A percentile compares a stretch with the other conserved stretches of the same genome.
Conservation (phyloP, 768 basidiomycete species). For the Daedalea quercina region DNA sequence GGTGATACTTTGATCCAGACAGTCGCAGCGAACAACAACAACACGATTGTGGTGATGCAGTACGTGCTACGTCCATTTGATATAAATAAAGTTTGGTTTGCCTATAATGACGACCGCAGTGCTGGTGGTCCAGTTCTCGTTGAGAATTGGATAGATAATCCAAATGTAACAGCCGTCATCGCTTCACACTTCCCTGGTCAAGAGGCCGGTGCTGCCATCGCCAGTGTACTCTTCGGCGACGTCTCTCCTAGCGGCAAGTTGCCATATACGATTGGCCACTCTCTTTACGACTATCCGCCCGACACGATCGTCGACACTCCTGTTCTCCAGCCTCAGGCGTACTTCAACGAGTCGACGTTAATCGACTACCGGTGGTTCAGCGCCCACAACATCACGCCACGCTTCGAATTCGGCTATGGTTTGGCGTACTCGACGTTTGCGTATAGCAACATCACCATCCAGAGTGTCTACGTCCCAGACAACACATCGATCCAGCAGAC, state of each 20-base stretch:
- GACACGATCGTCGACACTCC: conserved; percentile 39
- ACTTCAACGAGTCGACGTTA: conserved; percentile 49
- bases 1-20: conserved; percentile 36
- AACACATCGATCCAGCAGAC: conserved; percentile 13
- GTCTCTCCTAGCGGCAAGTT: conserved; percentile 69
- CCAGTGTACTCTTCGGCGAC: conserved; percentile 70
- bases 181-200: conserved; percentile 43
- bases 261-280: conserved; percentile 71
- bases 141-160: conserved; percentile 70
- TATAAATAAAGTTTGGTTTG: neutral
- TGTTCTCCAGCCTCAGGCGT: neutral
- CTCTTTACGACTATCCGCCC: conserved; percentile 35
- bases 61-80: conserved; percentile 10
- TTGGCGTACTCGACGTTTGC: conserved; percentile 77
- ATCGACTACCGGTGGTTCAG: conserved; percentile 34
- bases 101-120: conserved; percentile 16
- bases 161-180: conserved; percentile 52
- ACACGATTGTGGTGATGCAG: conserved; percentile 78
- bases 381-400: conserved; percentile 58
- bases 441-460: conserved; percentile 54
- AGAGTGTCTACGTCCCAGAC: conserved; percentile 32
- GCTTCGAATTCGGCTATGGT: conserved; percentile 86
- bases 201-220: conserved; percentile 67
- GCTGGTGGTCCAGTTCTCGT: conserved; percentile 59
- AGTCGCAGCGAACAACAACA: conserved; percentile 62